phyloP scores from a whole-genome alignment of 1,284 basidiomycete genomes.

The Pulveroboletus sp. region DNA sequence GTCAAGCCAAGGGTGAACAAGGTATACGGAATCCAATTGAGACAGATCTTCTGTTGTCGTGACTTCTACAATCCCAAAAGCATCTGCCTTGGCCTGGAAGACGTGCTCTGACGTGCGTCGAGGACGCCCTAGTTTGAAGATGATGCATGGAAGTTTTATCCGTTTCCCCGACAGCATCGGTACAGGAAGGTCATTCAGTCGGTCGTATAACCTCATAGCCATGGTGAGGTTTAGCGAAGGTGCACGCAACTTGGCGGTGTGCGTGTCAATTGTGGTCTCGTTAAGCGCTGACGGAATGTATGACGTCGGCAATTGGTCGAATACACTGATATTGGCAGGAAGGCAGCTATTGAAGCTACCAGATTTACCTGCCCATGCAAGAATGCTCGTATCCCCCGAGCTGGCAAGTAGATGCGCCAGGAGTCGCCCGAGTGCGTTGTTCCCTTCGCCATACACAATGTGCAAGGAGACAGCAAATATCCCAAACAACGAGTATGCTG shows the following conservation, averaged over 20 bases:
- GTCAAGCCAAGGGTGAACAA: neutral
- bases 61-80: neutral
- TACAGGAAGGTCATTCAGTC: neutral
- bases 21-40: neutral
- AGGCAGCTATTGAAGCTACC: no score
- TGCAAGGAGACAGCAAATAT: neutral
- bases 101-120: neutral
- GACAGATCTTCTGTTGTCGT: neutral
- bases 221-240: neutral
- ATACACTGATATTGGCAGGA: neutral
- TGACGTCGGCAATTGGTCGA: neutral
- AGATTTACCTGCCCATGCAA: slow-evolving; percentile 4
- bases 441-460: neutral
- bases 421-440: neutral
- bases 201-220: neutral
- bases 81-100: neutral
- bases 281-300: neutral
- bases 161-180: neutral
- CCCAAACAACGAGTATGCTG: slow-evolving; percentile 1
- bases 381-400: slow-evolving; percentile 2
- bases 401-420: neutral
- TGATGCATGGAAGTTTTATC: slow-evolving; percentile 2
- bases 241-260: neutral
- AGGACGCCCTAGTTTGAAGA: slow-evolving; percentile 1
- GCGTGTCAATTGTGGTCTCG: neutral